A percentile compares a stretch with the other conserved stretches of the same genome.
Evolutionary conservation across 2,329 filamentous ascomycete species (phyloP).

Genomic region (Penicillium rolfsii): DNA sequence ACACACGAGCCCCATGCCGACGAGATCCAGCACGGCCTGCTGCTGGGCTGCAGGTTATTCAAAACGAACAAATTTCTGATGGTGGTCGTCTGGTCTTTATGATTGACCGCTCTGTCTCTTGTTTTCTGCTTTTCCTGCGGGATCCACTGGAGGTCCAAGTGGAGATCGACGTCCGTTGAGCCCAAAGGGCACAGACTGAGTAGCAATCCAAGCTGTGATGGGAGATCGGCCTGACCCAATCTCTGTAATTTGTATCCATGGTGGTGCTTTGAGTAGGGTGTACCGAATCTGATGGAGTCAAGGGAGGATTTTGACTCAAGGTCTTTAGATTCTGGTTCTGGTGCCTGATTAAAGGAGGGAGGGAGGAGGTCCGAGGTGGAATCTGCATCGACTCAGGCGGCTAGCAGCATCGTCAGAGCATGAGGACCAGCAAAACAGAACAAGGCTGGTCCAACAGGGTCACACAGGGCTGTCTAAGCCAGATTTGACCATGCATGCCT

Average conservation of each 20-base stretch:
- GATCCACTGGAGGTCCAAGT: constrained; percentile 18
- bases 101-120: constrained; percentile 15
- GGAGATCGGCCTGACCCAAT: constrained; percentile 22
- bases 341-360: constrained; percentile 9
- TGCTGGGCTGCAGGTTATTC: background rate
- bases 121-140: background rate
- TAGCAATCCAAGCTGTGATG: constrained; percentile 29
- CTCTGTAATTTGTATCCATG: background rate
- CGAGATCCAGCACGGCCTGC: background rate
- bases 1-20: constrained; percentile 12
- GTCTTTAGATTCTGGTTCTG: constrained; percentile 11
- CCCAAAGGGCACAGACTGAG: constrained; percentile 28
- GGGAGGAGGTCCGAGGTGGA: constrained; percentile 2
- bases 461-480: constrained; percentile 29
- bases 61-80: background rate
- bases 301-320: constrained; percentile 3
- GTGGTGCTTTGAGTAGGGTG: background rate
- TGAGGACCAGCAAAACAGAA: constrained; percentile 12
- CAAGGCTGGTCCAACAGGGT: background rate
- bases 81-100: background rate
- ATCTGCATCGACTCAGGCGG: constrained; percentile 12
- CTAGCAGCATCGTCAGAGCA: constrained; percentile 5
- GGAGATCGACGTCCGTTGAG: constrained; percentile 12
- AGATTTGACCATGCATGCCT: constrained; percentile 38
- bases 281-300: background rate